A percentile compares a stretch with the other conserved stretches of the same genome.
Evolutionary conservation across 2,329 filamentous ascomycete species (phyloP).

Genomic region (Amauroascus niger): DNA sequence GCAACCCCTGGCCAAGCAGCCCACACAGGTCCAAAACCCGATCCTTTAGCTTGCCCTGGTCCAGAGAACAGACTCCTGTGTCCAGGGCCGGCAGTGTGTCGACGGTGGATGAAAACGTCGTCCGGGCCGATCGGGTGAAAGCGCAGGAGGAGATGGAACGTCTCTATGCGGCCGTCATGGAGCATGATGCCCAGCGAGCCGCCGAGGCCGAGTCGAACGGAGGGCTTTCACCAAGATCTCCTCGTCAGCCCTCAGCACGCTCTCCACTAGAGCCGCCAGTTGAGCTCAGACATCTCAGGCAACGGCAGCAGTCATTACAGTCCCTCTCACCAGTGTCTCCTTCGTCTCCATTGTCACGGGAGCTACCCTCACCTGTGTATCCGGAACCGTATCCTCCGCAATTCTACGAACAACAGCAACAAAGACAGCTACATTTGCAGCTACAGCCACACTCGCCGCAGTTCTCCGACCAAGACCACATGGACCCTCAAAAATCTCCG

Average conservation of each 20-base stretch:
- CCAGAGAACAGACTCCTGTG: constrained; percentile 28
- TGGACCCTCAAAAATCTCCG: constrained; percentile 17
- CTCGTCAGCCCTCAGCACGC: constrained; percentile 18
- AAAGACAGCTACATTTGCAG: constrained; percentile 7
- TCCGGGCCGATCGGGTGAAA: constrained; percentile 63
- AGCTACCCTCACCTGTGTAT: constrained; percentile 8
- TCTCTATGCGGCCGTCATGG: constrained; percentile 85
- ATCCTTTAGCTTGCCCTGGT: constrained; percentile 31
- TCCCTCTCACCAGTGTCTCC: constrained; percentile 13
- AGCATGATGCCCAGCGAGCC: constrained; percentile 57
- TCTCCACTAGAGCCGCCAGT: constrained; percentile 23
- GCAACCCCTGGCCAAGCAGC: constrained; percentile 27
- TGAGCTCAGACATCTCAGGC: constrained; percentile 24
- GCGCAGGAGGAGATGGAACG: constrained; percentile 77
- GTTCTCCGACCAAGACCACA: constrained; percentile 14
- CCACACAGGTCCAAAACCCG: constrained; percentile 29
- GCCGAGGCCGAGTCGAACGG: constrained; percentile 20
- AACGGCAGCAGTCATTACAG: constrained; percentile 14
- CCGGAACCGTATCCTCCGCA: constrained; percentile 12
- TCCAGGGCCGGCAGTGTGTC: constrained; percentile 53
- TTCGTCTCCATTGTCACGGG: constrained; percentile 12
- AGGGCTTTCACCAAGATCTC: constrained; percentile 21
- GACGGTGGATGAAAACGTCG: constrained; percentile 65
- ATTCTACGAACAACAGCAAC: neutral
- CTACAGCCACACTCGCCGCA: constrained; percentile 16